A percentile compares a stretch with the other conserved stretches of the same genome.
Evolutionary conservation across 768 basidiomycete genomes (phyloP).

Genomic region (Russula sp.): DNA sequence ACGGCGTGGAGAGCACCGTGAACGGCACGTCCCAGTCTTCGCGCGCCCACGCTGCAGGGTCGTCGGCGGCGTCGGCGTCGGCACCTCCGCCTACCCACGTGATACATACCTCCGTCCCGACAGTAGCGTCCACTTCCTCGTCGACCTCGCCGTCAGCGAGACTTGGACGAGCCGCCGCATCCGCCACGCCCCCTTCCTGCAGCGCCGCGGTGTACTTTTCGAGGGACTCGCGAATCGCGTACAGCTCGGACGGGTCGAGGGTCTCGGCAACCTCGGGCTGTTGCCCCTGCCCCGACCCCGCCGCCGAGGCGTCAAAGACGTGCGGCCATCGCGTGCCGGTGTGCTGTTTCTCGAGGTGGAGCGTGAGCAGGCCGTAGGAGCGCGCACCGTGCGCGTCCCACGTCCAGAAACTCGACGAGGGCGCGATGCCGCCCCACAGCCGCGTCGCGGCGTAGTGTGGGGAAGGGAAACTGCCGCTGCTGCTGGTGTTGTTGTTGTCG

Average conservation of each 20-base stretch:
- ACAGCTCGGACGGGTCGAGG: slow-evolving; percentile 77
- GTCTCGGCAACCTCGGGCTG: slow-evolving; percentile 75
- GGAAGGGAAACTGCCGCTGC: slow-evolving; percentile 26
- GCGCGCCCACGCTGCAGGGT: slow-evolving; percentile 37
- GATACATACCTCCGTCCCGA: slow-evolving; percentile 58
- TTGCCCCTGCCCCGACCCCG: slow-evolving; percentile 34
- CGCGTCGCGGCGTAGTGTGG: slow-evolving; percentile 57
- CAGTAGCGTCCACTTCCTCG: slow-evolving; percentile 74
- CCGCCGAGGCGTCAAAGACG: slow-evolving; percentile 53
- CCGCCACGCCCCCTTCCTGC: slow-evolving; percentile 39
- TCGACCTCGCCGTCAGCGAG: slow-evolving; percentile 87
- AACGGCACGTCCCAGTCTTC: slow-evolving; percentile 35
- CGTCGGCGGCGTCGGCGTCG: slow-evolving; percentile 35
- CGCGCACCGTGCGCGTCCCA: slow-evolving; percentile 76
- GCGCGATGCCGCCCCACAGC: slow-evolving; percentile 76
- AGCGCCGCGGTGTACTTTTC: slow-evolving; percentile 79
- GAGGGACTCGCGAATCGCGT: slow-evolving; percentile 69
- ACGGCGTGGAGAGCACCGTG: slow-evolving; percentile 59
- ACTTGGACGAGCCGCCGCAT: slow-evolving; percentile 54
- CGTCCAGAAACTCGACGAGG: slow-evolving; percentile 86
- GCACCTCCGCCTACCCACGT: slow-evolving; percentile 52
- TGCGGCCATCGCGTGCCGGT: slow-evolving; percentile 83
- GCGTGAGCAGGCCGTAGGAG: slow-evolving; percentile 62
- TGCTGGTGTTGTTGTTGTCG: slow-evolving; percentile 1
- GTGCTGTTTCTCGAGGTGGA: slow-evolving; percentile 84